phyloP scores from a whole-genome alignment of 2,329 filamentous ascomycete species.

The Phialemoniopsis sp. region DNA sequence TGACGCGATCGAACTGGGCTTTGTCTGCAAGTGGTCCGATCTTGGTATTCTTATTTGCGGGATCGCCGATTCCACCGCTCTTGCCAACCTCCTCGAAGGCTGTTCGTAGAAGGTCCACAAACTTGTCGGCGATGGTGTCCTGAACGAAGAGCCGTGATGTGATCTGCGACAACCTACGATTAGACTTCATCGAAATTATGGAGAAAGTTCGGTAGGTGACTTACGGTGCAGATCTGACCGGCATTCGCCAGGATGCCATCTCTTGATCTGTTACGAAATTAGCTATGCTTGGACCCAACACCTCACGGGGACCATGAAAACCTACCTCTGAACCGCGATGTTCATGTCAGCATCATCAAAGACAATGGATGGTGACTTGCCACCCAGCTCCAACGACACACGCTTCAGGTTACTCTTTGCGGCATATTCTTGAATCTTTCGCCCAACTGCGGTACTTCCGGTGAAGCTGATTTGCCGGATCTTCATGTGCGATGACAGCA shows the following conservation, averaged over 20 bases:
- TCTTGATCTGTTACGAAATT: too few relatives aligned
- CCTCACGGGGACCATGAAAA: too few relatives aligned
- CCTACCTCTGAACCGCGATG: constrained; percentile 39
- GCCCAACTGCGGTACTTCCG: constrained; percentile 61
- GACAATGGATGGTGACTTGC: constrained; percentile 61
- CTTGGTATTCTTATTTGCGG: constrained; percentile 50
- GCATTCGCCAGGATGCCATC: constrained; percentile 65
- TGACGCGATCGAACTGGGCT: constrained; percentile 57
- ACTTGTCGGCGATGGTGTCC: constrained; percentile 50
- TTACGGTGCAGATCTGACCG: constrained; percentile 75
- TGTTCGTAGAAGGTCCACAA: constrained; percentile 55
- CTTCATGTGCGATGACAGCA: constrained; percentile 11
- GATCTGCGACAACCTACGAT: too few relatives aligned
- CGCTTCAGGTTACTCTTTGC: constrained; percentile 60
- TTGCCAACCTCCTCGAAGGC: constrained; percentile 46
- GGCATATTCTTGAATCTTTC: constrained; percentile 60
- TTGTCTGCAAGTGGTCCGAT: constrained; percentile 59
- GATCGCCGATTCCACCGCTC: constrained; percentile 56
- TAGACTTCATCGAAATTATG: too few relatives aligned
- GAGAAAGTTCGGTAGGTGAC: too few relatives aligned
- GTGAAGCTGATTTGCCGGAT: constrained; percentile 66
- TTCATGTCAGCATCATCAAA: constrained; percentile 61
- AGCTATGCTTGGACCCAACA: too few relatives aligned
- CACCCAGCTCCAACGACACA: constrained; percentile 67
- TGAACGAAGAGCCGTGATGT: constrained; percentile 69